These are phyloP conservation scores for Corylus avellana DNA, from an alignment of 306 rosid species.

Conservation along the genomic window DNA sequence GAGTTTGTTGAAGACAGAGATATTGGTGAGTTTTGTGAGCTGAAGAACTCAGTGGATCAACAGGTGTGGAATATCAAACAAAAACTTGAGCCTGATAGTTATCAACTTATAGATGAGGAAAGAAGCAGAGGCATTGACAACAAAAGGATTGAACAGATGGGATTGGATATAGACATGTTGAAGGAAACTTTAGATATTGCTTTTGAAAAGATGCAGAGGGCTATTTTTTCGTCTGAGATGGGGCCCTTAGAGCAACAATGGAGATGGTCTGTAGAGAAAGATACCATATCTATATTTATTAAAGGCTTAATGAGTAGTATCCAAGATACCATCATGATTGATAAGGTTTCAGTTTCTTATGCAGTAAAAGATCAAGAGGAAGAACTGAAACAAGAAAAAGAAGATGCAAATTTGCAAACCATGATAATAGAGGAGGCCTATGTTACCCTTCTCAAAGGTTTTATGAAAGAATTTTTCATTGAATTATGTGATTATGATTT, in stretches of 20 bases:
- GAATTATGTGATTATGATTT: slow-evolving; percentile 30
- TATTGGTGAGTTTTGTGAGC: slow-evolving; percentile 33
- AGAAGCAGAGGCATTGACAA: slow-evolving; percentile 39
- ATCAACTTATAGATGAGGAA: slow-evolving; percentile 21
- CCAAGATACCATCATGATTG: slow-evolving; percentile 24
- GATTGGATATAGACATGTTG: slow-evolving; percentile 69
- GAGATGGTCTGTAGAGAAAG: slow-evolving; percentile 60
- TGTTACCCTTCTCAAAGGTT: slow-evolving; percentile 30
- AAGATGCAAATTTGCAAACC: slow-evolving; percentile 27
- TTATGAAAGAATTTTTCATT: slow-evolving; percentile 22
- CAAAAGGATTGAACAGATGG: slow-evolving; percentile 70
- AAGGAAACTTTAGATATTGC: slow-evolving; percentile 79
- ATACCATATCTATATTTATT: slow-evolving; percentile 43
- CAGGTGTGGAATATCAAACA: slow-evolving; percentile 53
- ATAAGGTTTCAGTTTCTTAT: slow-evolving; percentile 23
- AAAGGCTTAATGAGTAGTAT: slow-evolving; percentile 53
- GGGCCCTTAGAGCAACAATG: slow-evolving; percentile 76
- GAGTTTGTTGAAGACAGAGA: slow-evolving; percentile 25
- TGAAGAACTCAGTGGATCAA: slow-evolving; percentile 51
- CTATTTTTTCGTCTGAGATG: slow-evolving; percentile 54
- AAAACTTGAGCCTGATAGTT: slow-evolving; percentile 46
- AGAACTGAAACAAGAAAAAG: slow-evolving; percentile 28
- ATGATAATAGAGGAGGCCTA: slow-evolving; percentile 29
- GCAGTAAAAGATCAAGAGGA: slow-evolving; percentile 22
- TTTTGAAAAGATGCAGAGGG: slow-evolving; percentile 72